A percentile compares a stretch with the other conserved stretches of the same genome.
phyloP scores from a whole-genome alignment of 2,329 filamentous ascomycete species.

The Aspergillus quadrilineatus region DNA sequence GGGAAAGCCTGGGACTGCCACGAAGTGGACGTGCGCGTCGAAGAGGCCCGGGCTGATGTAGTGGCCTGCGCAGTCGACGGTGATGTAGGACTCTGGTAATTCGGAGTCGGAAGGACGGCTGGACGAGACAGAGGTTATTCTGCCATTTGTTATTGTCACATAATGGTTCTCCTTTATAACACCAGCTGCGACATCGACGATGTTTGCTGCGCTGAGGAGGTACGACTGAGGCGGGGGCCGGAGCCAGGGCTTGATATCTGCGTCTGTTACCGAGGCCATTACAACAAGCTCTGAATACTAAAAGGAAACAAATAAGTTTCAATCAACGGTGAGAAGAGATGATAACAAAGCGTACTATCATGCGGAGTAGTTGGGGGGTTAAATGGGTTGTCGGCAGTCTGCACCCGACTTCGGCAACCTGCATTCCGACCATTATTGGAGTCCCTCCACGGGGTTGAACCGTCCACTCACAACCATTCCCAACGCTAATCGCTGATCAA shows the following conservation, averaged over 20 bases:
- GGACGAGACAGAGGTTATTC: constrained; percentile 18
- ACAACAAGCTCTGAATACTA: neutral
- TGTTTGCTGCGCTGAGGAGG: constrained; percentile 24
- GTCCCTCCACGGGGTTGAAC: neutral
- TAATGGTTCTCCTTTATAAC: constrained; percentile 9
- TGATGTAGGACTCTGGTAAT: neutral
- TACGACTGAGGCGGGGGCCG: constrained; percentile 17
- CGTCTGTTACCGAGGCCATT: neutral
- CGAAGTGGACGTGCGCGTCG: constrained; percentile 29
- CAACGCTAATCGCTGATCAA: neutral
- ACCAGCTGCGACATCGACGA: constrained; percentile 24
- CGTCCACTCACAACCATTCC: neutral
- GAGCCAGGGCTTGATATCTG: constrained; percentile 23
- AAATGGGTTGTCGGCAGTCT: neutral
- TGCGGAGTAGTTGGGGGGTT: constrained; percentile 14
- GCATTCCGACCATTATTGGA: neutral
- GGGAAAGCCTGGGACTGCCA: constrained; percentile 25
- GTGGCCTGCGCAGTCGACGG: constrained; percentile 20
- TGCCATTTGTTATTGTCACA: constrained; percentile 20
- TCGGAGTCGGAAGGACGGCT: neutral
- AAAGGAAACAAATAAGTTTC: neutral
- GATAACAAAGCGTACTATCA: neutral
- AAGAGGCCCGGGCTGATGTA: constrained; percentile 29
- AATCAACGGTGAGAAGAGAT: neutral
- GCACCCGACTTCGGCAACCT: neutral